These are phyloP conservation scores for Melanopsichium pennsylvanicum DNA, from an alignment of 1,284 basidiomycete genomes.

Conservation along the genomic window DNA sequence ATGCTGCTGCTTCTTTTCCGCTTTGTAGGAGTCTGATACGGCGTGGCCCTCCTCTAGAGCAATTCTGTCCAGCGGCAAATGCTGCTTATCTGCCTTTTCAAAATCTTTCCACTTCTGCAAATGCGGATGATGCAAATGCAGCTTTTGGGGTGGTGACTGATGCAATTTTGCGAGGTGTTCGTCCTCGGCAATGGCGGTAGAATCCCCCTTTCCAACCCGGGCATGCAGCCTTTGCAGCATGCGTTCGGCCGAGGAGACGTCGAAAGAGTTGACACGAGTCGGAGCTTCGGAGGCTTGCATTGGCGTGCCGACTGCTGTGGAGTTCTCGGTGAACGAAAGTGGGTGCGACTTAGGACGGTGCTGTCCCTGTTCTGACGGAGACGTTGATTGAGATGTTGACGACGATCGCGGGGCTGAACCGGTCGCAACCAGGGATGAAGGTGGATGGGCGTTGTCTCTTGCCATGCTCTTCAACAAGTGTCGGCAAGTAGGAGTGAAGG, in stretches of 20 bases:
- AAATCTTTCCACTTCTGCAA: not conserved
- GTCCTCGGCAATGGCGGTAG: conserved; percentile 33
- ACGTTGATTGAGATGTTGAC: too few species aligned
- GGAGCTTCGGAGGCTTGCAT: conserved; percentile 12
- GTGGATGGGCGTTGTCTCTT: too few species aligned
- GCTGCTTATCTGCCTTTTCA: not conserved
- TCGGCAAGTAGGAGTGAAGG: too few species aligned
- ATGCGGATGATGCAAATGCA: conserved; percentile 7
- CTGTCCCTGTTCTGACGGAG: not conserved
- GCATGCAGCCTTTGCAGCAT: conserved; percentile 17
- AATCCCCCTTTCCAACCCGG: conserved; percentile 25
- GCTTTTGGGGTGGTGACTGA: conserved; percentile 11
- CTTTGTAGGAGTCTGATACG: not conserved
- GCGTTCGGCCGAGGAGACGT: conserved; percentile 7
- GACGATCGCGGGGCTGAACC: too few species aligned
- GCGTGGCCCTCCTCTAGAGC: conserved; percentile 4
- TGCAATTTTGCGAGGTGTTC: conserved; percentile 25
- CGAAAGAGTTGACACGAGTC: conserved; percentile 33
- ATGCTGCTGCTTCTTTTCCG: not conserved
- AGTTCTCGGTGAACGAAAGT: not conserved
- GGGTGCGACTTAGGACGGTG: not conserved
- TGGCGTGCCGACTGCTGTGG: conserved; percentile 18
- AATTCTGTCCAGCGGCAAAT: not conserved
- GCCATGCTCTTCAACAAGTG: too few species aligned
- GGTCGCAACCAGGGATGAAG: too few species aligned